phyloP scores from a whole-genome alignment of 768 basidiomycete species.

The Boletales sp. region DNA sequence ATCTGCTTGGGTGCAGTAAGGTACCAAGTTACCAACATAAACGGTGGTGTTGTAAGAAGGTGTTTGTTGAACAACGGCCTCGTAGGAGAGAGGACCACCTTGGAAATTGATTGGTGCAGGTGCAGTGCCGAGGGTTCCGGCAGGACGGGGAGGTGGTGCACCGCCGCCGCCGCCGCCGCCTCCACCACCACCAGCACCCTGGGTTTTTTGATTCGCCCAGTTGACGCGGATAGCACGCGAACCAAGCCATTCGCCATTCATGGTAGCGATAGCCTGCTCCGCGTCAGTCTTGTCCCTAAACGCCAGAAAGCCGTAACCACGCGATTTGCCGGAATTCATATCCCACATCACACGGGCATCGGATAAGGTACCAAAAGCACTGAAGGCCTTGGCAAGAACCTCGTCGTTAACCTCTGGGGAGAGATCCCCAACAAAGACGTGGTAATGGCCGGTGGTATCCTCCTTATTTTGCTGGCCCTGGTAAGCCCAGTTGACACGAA shows the following conservation, averaged over 20 bases:
- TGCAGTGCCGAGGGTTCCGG: constrained; percentile 54
- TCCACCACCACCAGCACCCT: constrained; percentile 40
- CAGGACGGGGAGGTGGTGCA: constrained; percentile 35
- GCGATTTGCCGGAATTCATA: constrained; percentile 98
- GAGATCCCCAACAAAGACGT: constrained; percentile 99
- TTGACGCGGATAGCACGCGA: constrained; percentile 98
- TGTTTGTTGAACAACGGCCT: constrained; percentile 90
- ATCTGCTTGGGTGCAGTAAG: constrained; percentile 95
- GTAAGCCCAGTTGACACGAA: constrained; percentile 99
- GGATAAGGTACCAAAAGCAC: constrained; percentile 92
- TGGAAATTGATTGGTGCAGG: constrained; percentile 91
- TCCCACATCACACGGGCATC: constrained; percentile 99
- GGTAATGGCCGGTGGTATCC: constrained; percentile 95
- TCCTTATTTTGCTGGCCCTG: constrained; percentile 98
- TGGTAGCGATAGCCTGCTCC: constrained; percentile 97
- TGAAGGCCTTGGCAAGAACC: constrained; percentile 94
- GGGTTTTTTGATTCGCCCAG: constrained; percentile 99
- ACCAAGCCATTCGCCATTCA: constrained; percentile 99
- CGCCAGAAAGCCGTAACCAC: constrained; percentile 97
- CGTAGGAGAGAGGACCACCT: constrained; percentile 86
- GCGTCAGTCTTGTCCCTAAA: constrained; percentile 99
- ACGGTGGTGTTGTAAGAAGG: constrained; percentile 94
- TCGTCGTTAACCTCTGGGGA: constrained; percentile 99
- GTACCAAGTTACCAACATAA: constrained; percentile 98
- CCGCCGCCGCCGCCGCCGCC: constrained; percentile 37